phyloP scores from a whole-genome alignment of 345 rosid species.

The Tarenaya hassleriana region DNA sequence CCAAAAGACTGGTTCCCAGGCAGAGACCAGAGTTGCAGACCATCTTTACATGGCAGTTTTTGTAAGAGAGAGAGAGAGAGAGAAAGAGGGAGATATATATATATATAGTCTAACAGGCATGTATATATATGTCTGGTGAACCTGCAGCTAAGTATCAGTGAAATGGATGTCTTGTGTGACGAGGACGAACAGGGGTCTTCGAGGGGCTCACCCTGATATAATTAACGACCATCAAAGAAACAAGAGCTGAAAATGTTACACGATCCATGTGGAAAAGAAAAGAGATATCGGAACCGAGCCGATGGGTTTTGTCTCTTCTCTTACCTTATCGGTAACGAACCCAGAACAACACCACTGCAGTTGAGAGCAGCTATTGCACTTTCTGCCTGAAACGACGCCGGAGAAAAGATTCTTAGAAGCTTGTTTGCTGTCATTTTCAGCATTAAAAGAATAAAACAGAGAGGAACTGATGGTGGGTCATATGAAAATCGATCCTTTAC shows the following conservation, averaged over 20 bases:
- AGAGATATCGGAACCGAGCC: neutral
- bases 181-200: slow-evolving; percentile 96
- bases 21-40: slow-evolving; percentile 27
- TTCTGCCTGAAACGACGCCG: slow-evolving; percentile 54
- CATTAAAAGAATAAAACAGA: no score
- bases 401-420: neutral
- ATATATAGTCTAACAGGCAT: neutral
- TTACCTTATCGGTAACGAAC: slow-evolving; percentile 82
- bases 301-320: slow-evolving; percentile 6
- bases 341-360: slow-evolving; percentile 88
- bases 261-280: no score
- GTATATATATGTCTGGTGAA: slow-evolving; percentile 19
- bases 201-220: slow-evolving; percentile 86
- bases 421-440: no score
- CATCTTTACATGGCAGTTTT: slow-evolving; percentile 34
- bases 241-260: no score
- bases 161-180: slow-evolving; percentile 67
- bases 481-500: no score
- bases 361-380: slow-evolving; percentile 92
- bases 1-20: no score
- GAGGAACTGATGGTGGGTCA: no score
- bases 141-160: slow-evolving; percentile 40
- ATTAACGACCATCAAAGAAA: slow-evolving; percentile 11
- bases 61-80: slow-evolving; percentile 14
- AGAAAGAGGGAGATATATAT: slow-evolving; percentile 5